phyloP scores from a whole-genome alignment of 768 basidiomycete species.

The Xanthoconium stramineum region DNA sequence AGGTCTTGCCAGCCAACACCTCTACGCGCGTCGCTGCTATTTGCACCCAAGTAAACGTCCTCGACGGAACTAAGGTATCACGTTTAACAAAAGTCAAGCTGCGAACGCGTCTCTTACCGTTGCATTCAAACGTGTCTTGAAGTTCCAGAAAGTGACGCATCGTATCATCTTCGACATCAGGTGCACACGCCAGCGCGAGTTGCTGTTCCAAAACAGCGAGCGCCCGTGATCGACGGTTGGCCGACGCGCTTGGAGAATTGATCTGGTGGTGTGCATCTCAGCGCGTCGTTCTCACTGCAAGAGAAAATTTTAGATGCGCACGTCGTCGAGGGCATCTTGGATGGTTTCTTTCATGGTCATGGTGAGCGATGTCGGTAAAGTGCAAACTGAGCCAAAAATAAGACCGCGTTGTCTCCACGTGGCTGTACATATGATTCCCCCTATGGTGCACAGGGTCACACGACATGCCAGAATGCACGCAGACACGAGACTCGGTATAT shows the following conservation, averaged over 20 bases:
- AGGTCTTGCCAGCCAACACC: constrained; percentile 41
- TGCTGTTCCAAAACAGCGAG: constrained; percentile 54
- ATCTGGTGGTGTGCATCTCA: constrained; percentile 44
- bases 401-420: constrained; percentile 30
- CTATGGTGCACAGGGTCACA: neutral
- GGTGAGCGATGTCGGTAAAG: neutral
- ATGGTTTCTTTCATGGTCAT: constrained; percentile 44
- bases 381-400: neutral
- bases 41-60: constrained; percentile 63
- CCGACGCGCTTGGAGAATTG: constrained; percentile 56
- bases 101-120: constrained; percentile 47
- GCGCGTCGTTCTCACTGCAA: constrained; percentile 1
- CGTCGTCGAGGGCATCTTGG: constrained; percentile 67
- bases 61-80: constrained; percentile 55
- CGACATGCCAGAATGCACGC: neutral
- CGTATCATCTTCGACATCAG: constrained; percentile 40
- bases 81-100: constrained; percentile 6
- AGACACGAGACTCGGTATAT: no score
- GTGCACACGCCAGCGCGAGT: constrained; percentile 48
- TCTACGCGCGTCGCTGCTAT: constrained; percentile 51
- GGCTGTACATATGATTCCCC: constrained; percentile 6
- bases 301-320: constrained; percentile 32
- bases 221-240: constrained; percentile 49
- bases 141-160: constrained; percentile 57
- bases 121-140: constrained; percentile 82